Percentiles rank a stretch among this genome's conserved stretches.
Evolutionary conservation across 345 rosid species (phyloP).

Genomic region (Adansonia digitata): DNA sequence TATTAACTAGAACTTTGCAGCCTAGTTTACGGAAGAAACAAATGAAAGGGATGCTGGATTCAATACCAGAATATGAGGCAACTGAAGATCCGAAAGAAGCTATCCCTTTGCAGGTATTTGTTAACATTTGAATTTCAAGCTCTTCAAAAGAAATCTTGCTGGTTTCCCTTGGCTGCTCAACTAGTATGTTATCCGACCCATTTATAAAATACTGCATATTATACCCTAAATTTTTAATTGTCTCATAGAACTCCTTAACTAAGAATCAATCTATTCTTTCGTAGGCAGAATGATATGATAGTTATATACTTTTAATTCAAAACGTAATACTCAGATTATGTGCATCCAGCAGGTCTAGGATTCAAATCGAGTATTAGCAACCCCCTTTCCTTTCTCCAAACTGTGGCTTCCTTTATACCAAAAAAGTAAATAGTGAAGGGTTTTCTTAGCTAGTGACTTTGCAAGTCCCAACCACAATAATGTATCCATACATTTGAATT

Average conservation of each 20-base stretch:
- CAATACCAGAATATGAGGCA: slow-evolving; percentile 72
- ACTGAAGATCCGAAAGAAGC: slow-evolving; percentile 33
- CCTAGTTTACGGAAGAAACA: slow-evolving; percentile 62
- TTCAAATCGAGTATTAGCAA: background rate
- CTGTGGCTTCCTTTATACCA: background rate
- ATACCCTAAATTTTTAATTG: background rate
- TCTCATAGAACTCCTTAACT: background rate
- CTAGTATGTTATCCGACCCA: background rate
- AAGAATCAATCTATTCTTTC: background rate
- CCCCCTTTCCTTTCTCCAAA: background rate
- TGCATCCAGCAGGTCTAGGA: background rate
- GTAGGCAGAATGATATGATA: background rate
- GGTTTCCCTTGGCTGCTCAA: background rate
- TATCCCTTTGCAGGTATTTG: slow-evolving; percentile 49
- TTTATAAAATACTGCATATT: background rate
- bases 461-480: background rate
- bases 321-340: background rate
- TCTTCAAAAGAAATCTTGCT: background rate
- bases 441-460: background rate
- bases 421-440: background rate
- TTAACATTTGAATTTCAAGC: slow-evolving; percentile 3
- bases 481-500: background rate
- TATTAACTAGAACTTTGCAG: slow-evolving; percentile 71
- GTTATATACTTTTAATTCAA: background rate
- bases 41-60: slow-evolving; percentile 44